Evolutionary conservation across 306 rosid species (phyloP), one percentile per base, ranked within the genome.

Genomic region (Prinsepia uniflora): DNA sequence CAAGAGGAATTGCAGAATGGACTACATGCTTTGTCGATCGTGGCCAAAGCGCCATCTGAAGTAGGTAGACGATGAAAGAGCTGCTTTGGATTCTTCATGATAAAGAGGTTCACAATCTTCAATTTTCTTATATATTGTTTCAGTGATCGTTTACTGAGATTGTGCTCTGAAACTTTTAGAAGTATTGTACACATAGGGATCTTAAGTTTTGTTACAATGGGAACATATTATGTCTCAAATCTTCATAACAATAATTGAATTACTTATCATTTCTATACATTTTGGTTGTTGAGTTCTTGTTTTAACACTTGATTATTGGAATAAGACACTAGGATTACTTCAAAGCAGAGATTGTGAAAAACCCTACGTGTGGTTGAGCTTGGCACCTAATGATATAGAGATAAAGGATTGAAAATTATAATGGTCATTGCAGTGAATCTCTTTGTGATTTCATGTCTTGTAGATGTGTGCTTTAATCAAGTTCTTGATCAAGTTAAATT

Each of bases 1-100:
- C 92, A 90, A 75, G 92, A 86, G 59, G 98, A 90, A 75, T 82
- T 92, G 85, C 79, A 86, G 64, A 76, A 86, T 84, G 98, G 95
- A 54, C 63, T 92, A 6, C 96, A 92, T 34, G 96, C 96, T 11
- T 68, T 92, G 77, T 86, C 98, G 5, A 90, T 92, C 13, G 87
- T 85, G 70, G 96, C 98, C 0, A 92, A 88, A 81, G 82, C 96
- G 9, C 96, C 96, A 7, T 75, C 78, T 60, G 95, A 92, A 79
- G 84, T 81, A 57, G 55, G 76, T 66, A 56, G 64, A 76, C 67
- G 77, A 24, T 84, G 86, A 81, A 67, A 56, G 19, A 17, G 39
- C 30, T 36, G 67, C 72, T 8, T 20, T 14, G 11, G 22, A 30
- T 48, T 34, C 6, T 19, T 13, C 44, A 15, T 42, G 19, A 13